Percentiles rank a stretch among this genome's conserved stretches.
Conservation (phyloP, 2,329 filamentous ascomycete genomes). For the Reticulascus tulasneorum region DNA sequence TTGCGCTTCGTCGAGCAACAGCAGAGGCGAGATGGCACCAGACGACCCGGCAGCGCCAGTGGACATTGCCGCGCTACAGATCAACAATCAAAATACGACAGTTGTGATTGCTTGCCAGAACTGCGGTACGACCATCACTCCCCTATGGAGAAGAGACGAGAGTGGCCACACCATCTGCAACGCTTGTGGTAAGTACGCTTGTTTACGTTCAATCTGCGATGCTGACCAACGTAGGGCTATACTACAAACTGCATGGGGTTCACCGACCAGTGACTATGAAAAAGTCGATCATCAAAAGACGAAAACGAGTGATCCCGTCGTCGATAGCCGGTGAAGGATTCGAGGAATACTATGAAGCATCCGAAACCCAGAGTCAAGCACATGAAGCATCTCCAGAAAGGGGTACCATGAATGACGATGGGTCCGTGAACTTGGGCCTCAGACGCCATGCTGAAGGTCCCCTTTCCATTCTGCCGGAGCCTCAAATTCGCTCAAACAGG, state of each 20-base stretch:
- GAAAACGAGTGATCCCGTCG: slow-evolving; percentile 90
- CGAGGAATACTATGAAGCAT: slow-evolving; percentile 45
- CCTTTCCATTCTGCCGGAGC: slow-evolving; percentile 44
- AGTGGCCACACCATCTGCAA: slow-evolving; percentile 97
- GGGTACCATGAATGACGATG: slow-evolving; percentile 59
- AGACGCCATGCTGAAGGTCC: slow-evolving; percentile 44
- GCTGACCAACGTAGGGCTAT: slow-evolving; percentile 61
- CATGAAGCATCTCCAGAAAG: slow-evolving; percentile 40
- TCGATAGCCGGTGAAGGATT: slow-evolving; percentile 36
- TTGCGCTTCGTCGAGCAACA: slow-evolving; percentile 24
- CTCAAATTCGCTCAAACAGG: slow-evolving; percentile 37
- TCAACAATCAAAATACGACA: slow-evolving; percentile 45
- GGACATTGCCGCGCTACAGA: slow-evolving; percentile 44
- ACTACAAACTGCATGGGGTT: slow-evolving; percentile 92
- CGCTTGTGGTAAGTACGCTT: slow-evolving; percentile 73
- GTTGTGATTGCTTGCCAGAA: slow-evolving; percentile 93
- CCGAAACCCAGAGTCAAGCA: slow-evolving; percentile 37
- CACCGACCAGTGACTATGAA: slow-evolving; percentile 98
- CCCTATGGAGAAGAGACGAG: slow-evolving; percentile 91
- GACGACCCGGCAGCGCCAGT: slow-evolving; percentile 39
- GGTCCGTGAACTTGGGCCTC: slow-evolving; percentile 60
- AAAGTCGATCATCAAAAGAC: slow-evolving; percentile 91
- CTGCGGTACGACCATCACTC: slow-evolving; percentile 93
- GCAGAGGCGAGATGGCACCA: slow-evolving; percentile 16
- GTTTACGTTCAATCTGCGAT: slow-evolving; percentile 2